Conservation (phyloP, 305 asterid genomes). For the Fraxinus ornus region DNA sequence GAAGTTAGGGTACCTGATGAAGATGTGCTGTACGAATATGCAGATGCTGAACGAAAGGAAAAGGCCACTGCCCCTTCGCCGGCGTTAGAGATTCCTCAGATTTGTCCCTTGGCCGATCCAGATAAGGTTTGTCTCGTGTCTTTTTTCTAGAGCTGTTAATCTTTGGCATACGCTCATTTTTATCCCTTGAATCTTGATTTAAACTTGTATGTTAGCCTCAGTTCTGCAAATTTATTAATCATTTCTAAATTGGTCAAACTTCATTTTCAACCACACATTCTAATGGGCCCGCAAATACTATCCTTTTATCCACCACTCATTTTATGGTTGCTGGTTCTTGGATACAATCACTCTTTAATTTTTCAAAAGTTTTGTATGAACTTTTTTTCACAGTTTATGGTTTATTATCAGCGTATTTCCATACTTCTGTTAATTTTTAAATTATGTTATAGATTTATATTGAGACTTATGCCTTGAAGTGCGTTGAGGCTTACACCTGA, state of each 20-base stretch:
- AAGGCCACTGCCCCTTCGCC: background rate
- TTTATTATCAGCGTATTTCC: background rate
- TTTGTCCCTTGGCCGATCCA: background rate
- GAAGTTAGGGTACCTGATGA: background rate
- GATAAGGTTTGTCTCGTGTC: background rate
- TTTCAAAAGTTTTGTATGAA: background rate
- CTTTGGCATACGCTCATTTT: background rate
- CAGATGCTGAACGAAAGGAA: background rate
- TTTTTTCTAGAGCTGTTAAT: background rate
- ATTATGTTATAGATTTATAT: background rate
- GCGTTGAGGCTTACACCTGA: background rate
- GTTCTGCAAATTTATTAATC: background rate
- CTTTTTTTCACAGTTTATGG: background rate
- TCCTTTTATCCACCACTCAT: background rate
- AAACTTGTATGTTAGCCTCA: background rate
- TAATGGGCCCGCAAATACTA: background rate
- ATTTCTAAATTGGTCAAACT: background rate
- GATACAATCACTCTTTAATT: background rate
- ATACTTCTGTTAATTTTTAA: background rate
- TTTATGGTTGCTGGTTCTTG: background rate
- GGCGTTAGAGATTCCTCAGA: background rate
- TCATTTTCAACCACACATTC: background rate
- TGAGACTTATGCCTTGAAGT: background rate
- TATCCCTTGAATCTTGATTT: background rate
- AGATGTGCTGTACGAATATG: background rate